Evolutionary conservation across 768 basidiomycete species (phyloP).

Genomic region (Mycena metata): DNA sequence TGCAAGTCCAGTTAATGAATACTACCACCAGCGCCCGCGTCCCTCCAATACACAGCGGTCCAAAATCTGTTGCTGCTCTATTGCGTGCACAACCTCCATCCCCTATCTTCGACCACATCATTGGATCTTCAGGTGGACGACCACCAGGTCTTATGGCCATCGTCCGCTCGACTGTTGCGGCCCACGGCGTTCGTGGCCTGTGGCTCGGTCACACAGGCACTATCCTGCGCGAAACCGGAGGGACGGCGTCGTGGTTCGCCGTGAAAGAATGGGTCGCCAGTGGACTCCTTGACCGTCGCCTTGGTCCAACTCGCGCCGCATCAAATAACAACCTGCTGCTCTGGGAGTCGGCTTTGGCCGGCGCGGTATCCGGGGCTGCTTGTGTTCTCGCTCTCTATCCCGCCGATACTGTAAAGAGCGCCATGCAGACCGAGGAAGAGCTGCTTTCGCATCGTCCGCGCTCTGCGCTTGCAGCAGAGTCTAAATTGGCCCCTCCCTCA

Average conservation of each 20-base stretch:
- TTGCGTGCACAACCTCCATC: conserved; percentile 28
- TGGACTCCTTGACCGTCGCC: conserved; percentile 68
- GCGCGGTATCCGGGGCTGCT: conserved; percentile 86
- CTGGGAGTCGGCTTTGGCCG: conserved; percentile 89
- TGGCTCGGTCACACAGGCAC: conserved; percentile 98
- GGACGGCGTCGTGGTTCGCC: conserved; percentile 91
- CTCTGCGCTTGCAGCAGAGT: conserved; percentile 37
- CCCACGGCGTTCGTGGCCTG: conserved; percentile 84
- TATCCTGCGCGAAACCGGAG: conserved; percentile 92
- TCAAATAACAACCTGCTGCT: conserved; percentile 58
- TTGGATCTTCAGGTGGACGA: conserved; percentile 13
- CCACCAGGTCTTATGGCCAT: conserved; percentile 85
- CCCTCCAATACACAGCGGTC: conserved; percentile 30
- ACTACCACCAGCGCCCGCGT: conserved; percentile 32
- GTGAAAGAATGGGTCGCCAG: conserved; percentile 85
- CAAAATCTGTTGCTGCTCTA: conserved; percentile 27
- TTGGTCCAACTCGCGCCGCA: conserved; percentile 28
- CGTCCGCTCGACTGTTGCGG: conserved; percentile 70
- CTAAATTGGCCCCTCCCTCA: conserved; percentile 40
- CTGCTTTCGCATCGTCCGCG: conserved; percentile 65
- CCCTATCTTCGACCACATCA: conserved; percentile 34
- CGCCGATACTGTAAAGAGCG: conserved; percentile 93
- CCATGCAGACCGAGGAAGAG: conserved; percentile 95
- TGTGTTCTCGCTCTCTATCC: conserved; percentile 95
- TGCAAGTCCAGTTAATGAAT: conserved; percentile 94